Evolutionary conservation across 768 basidiomycete species (phyloP), one percentile per base, ranked within the genome.

Genomic region (Podaxis rugospora): DNA sequence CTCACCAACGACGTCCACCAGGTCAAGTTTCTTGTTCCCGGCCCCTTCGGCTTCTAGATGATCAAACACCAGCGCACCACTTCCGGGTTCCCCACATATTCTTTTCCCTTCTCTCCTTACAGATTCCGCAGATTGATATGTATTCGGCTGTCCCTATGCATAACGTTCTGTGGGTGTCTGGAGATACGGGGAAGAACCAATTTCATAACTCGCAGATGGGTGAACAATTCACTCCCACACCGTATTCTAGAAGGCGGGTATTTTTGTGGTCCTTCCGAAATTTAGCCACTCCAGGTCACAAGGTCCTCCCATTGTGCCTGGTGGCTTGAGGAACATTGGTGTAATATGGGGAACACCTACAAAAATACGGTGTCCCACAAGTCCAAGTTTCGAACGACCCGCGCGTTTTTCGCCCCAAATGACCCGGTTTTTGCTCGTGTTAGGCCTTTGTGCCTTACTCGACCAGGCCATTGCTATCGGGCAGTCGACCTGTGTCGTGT

Each of bases 401-500:
- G 21, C 11, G n/a, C 18, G 21, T 25, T 39, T 37, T 13, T 23
- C 40, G 10, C 21, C 18, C 42, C 59, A n/a, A 40, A 60, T 60
- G 59, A 5, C 28, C 18, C 59, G 51, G 23, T 51, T 53, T 5
- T 46, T 60, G n/a, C 59, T 60, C 42, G 40, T 60, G 10, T 51
- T 67, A 28, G 64, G 62, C 51, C 36, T 62, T 40, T 64, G 66
- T 51, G 63, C 64, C 46, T 58, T 70, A 13, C 58, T 68, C 16
- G 59, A 59, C 21, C 64, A 68, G 16, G 64, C 59, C 36, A 25
- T 64, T 23, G 82, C 77, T 13, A 80, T 84, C 21, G 83, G 83
- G 18, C 83, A 85, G 65, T 70, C 68, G 23, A 70, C 76, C 9
- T 83, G 83, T 61, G 81, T 82, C 64, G 68, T 76, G 1, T 83